Evolutionary conservation across 192 early-diverging fungal species (phyloP), one percentile per base, ranked within the genome.

Genomic region (Backusella liffmaniae): DNA sequence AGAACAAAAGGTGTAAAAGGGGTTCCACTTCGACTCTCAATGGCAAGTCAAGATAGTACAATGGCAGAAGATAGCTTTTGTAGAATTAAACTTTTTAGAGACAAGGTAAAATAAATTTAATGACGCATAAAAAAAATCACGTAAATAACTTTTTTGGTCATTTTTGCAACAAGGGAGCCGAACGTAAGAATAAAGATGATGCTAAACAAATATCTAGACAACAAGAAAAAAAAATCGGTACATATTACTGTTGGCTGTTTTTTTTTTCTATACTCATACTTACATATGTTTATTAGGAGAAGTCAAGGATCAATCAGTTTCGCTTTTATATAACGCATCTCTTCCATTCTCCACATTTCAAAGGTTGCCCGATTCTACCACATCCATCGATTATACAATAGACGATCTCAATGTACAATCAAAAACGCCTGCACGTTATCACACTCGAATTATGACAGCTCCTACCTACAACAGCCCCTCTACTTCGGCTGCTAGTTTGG

Each of bases 141-240:
- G 18, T 56, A 23, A 56, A 56, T 56, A 56, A 49, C 5, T 10
- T 23, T n/a, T 23, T 23, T 59, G 9, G 21, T 59, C 26, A 26
- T 29, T 59, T 59, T 59, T 59, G 21, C 18, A 56, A 56, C 51
- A 75, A 79, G 85, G 92, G 92, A 4, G 92, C 91, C 0, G 92
- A 93, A 73, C 86, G 92, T 29, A 92, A 93, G 70, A 89, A 93
- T 74, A 93, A 93, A 78, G 92, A 93, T 74, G 92, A 93, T 73
- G 85, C 86, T 68, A 89, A 90, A 68, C 90, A 93, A 65, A 78
- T 91, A 15, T 86, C 88, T 59, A 91, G 89, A 77, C 76, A 85
- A 81, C 88, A 83, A 84, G 89, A 88, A 36, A 90, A 91, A 73
- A 85, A 88, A 73, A 59, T 74, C 23, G 82, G 70, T 71, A 62